A percentile compares a stretch with the other conserved stretches of the same genome.
phyloP scores from a whole-genome alignment of 1,284 basidiomycete species.

The Taiwanofungus camphoratus region DNA sequence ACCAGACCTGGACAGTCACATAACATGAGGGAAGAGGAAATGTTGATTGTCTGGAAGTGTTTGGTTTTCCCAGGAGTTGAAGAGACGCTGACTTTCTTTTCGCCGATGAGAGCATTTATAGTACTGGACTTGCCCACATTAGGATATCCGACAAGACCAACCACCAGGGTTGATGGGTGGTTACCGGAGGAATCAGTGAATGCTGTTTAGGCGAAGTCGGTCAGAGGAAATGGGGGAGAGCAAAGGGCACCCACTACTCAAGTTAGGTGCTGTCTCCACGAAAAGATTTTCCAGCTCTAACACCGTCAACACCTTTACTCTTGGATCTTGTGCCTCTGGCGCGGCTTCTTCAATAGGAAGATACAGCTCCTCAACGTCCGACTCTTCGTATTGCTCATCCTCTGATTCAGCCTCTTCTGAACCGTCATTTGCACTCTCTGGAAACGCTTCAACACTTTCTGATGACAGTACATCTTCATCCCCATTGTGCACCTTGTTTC shows the following conservation, averaged over 20 bases:
- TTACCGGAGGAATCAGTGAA: conserved; percentile 64
- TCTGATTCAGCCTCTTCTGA: conserved; percentile 26
- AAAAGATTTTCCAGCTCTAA: conserved; percentile 90
- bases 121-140: conserved; percentile 98
- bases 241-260: conserved; percentile 48
- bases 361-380: conserved; percentile 12
- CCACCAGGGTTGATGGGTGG: conserved; percentile 66
- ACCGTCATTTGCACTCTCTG: conserved; percentile 27
- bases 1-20: conserved; percentile 99
- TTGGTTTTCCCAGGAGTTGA: conserved; percentile 99
- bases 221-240: background rate
- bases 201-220: conserved; percentile 33
- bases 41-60: conserved; percentile 97
- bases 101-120: conserved; percentile 93
- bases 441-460: conserved; percentile 12
- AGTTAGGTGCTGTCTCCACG: conserved; percentile 68
- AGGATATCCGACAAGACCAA: conserved; percentile 97
- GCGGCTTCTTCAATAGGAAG: conserved; percentile 47
- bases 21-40: conserved; percentile 84
- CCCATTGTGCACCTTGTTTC: conserved; percentile 14
- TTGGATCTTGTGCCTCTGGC: conserved; percentile 52
- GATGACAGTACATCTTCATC: conserved; percentile 6
- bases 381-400: conserved; percentile 24
- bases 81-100: conserved; percentile 97
- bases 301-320: conserved; percentile 82